Conservation (phyloP, 164 flowering plant species). For the Chimonanthus praecox region DNA sequence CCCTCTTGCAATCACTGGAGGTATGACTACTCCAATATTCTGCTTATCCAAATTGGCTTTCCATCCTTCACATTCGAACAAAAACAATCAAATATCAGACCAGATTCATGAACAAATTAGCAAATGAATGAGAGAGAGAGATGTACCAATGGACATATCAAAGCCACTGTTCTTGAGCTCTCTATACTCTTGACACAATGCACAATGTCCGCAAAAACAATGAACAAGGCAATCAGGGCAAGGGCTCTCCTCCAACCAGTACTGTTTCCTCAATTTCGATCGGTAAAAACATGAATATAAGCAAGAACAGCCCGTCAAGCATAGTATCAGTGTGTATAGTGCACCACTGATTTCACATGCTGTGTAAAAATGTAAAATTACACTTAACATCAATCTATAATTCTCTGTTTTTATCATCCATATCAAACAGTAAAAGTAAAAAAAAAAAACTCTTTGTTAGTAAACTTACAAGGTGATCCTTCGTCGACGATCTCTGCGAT, state of each 20-base stretch:
- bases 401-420: not conserved
- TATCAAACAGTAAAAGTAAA: not conserved
- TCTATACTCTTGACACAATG: slow-evolving; percentile 52
- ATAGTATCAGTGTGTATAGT: slow-evolving; percentile 28
- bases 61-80: not conserved
- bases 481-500: slow-evolving; percentile 12
- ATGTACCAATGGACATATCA: slow-evolving; percentile 8
- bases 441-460: too few species aligned
- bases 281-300: slow-evolving; percentile 47
- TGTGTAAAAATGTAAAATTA: slow-evolving; percentile 9
- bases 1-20: too few species aligned
- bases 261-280: slow-evolving; percentile 41
- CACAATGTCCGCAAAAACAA: slow-evolving; percentile 44
- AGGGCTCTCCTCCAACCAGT: slow-evolving; percentile 31
- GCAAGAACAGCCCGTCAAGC: slow-evolving; percentile 38
- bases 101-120: not conserved
- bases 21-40: too few species aligned
- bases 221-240: slow-evolving; percentile 45
- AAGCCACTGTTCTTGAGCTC: slow-evolving; percentile 44
- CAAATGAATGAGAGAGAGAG: not conserved
- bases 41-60: not conserved
- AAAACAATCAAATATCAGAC: not conserved
- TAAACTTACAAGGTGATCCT: not conserved
- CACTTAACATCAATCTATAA: not conserved
- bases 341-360: slow-evolving; percentile 47